phyloP scores from a whole-genome alignment of 106 monocot genomes.

The Dioscorea dumetorum region DNA sequence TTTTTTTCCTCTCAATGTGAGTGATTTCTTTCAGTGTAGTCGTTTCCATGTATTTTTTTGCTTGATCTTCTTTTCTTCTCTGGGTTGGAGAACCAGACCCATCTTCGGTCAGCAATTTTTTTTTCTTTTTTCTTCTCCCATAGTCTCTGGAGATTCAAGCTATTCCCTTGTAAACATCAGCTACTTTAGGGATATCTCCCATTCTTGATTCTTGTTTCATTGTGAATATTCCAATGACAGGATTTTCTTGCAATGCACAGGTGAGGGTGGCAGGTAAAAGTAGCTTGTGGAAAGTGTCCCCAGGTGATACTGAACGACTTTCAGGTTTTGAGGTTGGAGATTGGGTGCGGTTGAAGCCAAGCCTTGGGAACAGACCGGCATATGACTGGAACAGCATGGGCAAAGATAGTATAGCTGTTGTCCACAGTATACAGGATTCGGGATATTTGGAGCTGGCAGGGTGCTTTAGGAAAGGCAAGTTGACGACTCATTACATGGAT shows the following conservation, averaged over 20 bases:
- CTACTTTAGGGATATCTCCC: no score
- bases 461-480: slow-evolving; percentile 90
- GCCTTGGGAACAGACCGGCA: slow-evolving; percentile 59
- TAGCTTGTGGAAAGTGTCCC: slow-evolving; percentile 93
- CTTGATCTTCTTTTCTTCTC: background rate
- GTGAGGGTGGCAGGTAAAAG: slow-evolving; percentile 82
- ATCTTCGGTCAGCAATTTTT: no score
- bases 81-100: background rate
- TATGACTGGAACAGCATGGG: slow-evolving; percentile 93
- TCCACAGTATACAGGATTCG: slow-evolving; percentile 93
- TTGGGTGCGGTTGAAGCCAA: slow-evolving; percentile 83
- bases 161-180: no score
- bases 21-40: background rate
- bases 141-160: no score
- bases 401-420: slow-evolving; percentile 88
- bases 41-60: background rate
- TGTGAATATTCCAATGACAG: no score
- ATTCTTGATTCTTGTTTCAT: no score
- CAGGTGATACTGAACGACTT: slow-evolving; percentile 89
- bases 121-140: no score
- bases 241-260: slow-evolving; percentile 29
- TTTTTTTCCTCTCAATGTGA: slow-evolving; percentile 92
- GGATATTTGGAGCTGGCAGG: slow-evolving; percentile 91
- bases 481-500: slow-evolving; percentile 87
- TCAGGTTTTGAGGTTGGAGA: slow-evolving; percentile 98